Percentiles rank a stretch among this genome's conserved stretches.
Conservation (phyloP, 169 alveolate genomes). For the Plasmodium chabaudi region DNA sequence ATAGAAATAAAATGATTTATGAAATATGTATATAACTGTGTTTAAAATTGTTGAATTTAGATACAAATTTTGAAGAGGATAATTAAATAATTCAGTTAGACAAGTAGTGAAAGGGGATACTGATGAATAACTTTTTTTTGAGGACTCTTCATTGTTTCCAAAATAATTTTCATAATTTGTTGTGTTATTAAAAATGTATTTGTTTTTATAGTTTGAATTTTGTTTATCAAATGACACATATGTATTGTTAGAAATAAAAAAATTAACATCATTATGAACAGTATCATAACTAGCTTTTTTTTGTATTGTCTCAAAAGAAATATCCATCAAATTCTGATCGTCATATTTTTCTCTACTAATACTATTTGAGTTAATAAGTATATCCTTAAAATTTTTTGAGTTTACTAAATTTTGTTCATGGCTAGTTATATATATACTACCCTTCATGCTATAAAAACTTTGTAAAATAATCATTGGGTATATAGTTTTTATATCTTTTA, state of each 20-base stretch:
- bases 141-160: not conserved
- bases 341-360: not conserved
- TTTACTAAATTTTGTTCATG: slow-evolving; percentile 13
- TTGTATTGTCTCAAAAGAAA: slow-evolving; percentile 35
- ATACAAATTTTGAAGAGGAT: slow-evolving; percentile 50
- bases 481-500: slow-evolving; percentile 43
- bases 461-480: slow-evolving; percentile 52
- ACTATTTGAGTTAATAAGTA: not conserved
- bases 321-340: not conserved
- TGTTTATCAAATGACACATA: slow-evolving; percentile 55
- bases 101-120: slow-evolving; percentile 49
- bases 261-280: slow-evolving; percentile 22
- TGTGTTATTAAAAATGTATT: slow-evolving; percentile 16
- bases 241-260: slow-evolving; percentile 27
- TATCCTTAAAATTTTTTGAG: slow-evolving; percentile 11
- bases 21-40: slow-evolving; percentile 50
- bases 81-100: slow-evolving; percentile 53
- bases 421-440: slow-evolving; percentile 42
- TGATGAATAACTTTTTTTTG: slow-evolving; percentile 20
- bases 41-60: slow-evolving; percentile 52
- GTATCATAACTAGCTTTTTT: slow-evolving; percentile 15
- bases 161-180: too few species aligned
- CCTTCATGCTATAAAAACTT: slow-evolving; percentile 47
- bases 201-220: slow-evolving; percentile 31
- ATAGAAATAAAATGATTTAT: slow-evolving; percentile 42